A percentile compares a stretch with the other conserved stretches of the same genome.
Evolutionary conservation across 2,329 filamentous ascomycete genomes (phyloP).

Genomic region (Knufia fluminis): DNA sequence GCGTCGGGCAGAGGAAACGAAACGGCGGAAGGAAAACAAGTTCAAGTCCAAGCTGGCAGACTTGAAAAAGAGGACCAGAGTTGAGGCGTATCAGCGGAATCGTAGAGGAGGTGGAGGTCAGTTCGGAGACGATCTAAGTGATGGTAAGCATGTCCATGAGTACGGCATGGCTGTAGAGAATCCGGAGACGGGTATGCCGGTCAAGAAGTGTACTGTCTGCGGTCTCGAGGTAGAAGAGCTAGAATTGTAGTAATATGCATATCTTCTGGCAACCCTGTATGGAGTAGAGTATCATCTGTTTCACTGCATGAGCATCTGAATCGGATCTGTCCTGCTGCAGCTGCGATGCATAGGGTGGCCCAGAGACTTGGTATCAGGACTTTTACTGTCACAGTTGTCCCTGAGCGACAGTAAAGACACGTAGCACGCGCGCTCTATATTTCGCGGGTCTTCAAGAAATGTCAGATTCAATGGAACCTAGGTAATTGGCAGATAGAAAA

Average conservation of each 20-base stretch:
- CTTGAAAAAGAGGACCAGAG: slow-evolving; percentile 83
- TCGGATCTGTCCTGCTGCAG: too few species aligned
- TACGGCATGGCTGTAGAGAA: slow-evolving; percentile 58
- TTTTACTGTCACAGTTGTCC: too few species aligned
- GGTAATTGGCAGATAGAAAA: too few species aligned
- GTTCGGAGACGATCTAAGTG: slow-evolving; percentile 70
- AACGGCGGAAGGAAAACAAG: slow-evolving; percentile 77
- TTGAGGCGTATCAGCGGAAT: slow-evolving; percentile 76
- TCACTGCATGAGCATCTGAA: background rate
- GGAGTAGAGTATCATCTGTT: background rate
- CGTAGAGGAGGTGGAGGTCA: slow-evolving; percentile 42
- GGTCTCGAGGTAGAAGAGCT: slow-evolving; percentile 60
- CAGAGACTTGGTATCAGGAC: too few species aligned
- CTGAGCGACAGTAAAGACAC: too few species aligned
- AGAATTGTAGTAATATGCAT: slow-evolving; percentile 53
- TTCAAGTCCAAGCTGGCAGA: slow-evolving; percentile 84
- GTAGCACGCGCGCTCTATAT: too few species aligned
- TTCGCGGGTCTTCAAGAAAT: too few species aligned
- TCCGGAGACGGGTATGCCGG: slow-evolving; percentile 46
- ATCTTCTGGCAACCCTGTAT: too few species aligned
- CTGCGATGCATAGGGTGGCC: too few species aligned
- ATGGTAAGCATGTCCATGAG: slow-evolving; percentile 74
- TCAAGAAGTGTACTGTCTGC: slow-evolving; percentile 63
- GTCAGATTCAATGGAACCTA: too few species aligned
- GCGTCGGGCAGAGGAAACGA: slow-evolving; percentile 67